Evolutionary conservation across 441 rosid species (phyloP), one percentile per base, ranked within the genome.

Genomic region (Flueggea neowawraea): DNA sequence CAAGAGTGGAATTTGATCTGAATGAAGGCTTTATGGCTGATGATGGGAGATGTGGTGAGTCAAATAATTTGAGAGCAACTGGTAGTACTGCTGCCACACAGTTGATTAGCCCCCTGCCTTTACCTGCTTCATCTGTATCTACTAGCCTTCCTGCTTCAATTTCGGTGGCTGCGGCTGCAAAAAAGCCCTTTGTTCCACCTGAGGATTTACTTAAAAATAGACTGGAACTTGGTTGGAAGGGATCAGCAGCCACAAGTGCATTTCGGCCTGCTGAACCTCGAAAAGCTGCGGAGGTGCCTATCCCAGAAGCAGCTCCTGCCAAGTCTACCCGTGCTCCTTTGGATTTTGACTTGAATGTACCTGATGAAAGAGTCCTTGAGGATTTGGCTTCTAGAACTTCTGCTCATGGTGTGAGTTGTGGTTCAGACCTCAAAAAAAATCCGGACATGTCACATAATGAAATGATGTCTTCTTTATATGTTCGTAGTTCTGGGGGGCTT

Each of bases 201-300:
- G 91, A 87, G 17, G 87, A 91, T 65, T 69, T 89, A 11, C 59
- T 91, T 74, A 83, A 79, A 78, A 83, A 75, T 63, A 91, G 81
- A 75, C 87, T 75, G 41, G 76, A 73, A 66, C 81, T 89, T 78
- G 96, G 99, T 50, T 91, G 99, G 99, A 94, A 90, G 78, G 99
- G 99, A 62, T 89, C 99, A 49, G 99, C 99, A 6, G 97, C 99
- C 55, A 94, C 99, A 22, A 94, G 99, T 75, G 99, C 99, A 15
- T 94, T 94, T 69, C 80, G 99, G 3, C 99, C 97, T 16, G 96
- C 99, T 57, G 99, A 89, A 74, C 96, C 97, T 32, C 80, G 99
- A 71, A 91, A 80, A 75, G 54, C 51, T 28, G 63, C 75, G 59
- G 97, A 93, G 52, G 74, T 73, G 55, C 69, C 73, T 6, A 41